Evolutionary conservation across 1,139 yeast genomes (phyloP).

Genomic region (Sugiyamaella castrensis): DNA sequence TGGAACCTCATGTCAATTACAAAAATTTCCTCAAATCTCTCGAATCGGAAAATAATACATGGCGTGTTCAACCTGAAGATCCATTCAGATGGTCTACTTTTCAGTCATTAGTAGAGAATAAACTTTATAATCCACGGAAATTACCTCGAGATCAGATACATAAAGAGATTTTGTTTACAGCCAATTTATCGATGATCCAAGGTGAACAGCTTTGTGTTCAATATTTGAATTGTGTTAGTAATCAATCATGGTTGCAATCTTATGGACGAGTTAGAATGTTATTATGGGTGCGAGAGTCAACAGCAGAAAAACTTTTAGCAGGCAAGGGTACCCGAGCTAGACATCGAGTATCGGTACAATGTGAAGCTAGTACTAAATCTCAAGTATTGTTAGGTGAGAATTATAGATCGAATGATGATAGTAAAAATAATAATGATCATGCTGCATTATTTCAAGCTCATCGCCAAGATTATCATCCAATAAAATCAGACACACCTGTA

Average conservation of each 20-base stretch:
- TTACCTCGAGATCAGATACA: constrained; percentile 50
- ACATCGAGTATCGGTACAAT: constrained; percentile 55
- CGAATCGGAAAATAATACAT: constrained; percentile 19
- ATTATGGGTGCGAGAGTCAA: constrained; percentile 54
- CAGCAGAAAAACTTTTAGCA: constrained; percentile 62
- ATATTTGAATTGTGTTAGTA: constrained; percentile 67
- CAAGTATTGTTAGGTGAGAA: constrained; percentile 7
- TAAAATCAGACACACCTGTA: constrained; percentile 20
- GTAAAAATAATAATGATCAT: neutral
- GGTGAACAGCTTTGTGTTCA: constrained; percentile 76
- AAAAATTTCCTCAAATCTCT: constrained; percentile 25
- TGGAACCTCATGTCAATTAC: constrained; percentile 51
- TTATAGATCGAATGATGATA: neutral
- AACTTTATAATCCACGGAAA: constrained; percentile 42
- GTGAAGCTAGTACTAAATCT: constrained; percentile 51
- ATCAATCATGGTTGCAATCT: constrained; percentile 70
- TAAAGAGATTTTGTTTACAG: constrained; percentile 60
- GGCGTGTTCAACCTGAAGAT: constrained; percentile 34
- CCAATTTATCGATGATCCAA: constrained; percentile 55
- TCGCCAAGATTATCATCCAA: constrained; percentile 17
- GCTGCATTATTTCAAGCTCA: constrained; percentile 1
- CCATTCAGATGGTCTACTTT: constrained; percentile 71
- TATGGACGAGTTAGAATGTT: constrained; percentile 75
- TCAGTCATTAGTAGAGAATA: constrained; percentile 43
- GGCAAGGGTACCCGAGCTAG: constrained; percentile 47